A percentile compares a stretch with the other conserved stretches of the same genome.
Evolutionary conservation across 2,329 filamentous ascomycete species (phyloP).

Genomic region (Atkinsonella texensis): DNA sequence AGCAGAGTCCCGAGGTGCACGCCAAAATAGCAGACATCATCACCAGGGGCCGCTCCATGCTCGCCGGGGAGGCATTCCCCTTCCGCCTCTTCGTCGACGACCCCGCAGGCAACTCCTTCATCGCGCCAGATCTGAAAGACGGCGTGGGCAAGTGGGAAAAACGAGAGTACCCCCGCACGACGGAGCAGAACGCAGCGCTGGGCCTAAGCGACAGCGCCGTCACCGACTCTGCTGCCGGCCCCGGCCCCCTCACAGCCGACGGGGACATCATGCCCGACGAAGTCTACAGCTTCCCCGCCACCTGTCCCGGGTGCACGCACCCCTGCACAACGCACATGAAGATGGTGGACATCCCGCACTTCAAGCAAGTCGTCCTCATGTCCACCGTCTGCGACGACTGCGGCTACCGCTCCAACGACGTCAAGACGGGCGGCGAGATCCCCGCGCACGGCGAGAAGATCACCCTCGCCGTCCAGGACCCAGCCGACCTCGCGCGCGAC

Average conservation of each 20-base stretch:
- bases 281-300: conserved; percentile 84
- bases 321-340: conserved; percentile 91
- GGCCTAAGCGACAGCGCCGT: conserved; percentile 57
- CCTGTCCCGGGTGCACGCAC: conserved; percentile 82
- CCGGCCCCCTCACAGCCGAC: conserved; percentile 32
- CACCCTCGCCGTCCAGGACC: conserved; percentile 56
- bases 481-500: conserved; percentile 72
- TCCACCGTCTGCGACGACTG: conserved; percentile 85
- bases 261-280: conserved; percentile 87
- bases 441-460: conserved; percentile 79
- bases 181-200: conserved; percentile 76
- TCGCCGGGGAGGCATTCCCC: conserved; percentile 66
- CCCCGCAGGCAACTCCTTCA: conserved; percentile 91
- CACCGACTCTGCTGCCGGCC: conserved; percentile 36
- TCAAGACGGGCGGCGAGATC: conserved; percentile 92
- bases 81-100: conserved; percentile 86
- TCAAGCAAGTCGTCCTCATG: conserved; percentile 96
- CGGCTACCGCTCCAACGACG: conserved; percentile 90
- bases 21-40: conserved; percentile 70
- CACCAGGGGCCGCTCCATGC: conserved; percentile 60
- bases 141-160: conserved; percentile 81
- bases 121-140: conserved; percentile 73
- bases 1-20: conserved; percentile 64
- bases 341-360: conserved; percentile 96
- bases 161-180: conserved; percentile 68